Base-by-base conservation (phyloP, 2,329 filamentous ascomycete species). In the Pseudogymnoascus sp. region DNA sequence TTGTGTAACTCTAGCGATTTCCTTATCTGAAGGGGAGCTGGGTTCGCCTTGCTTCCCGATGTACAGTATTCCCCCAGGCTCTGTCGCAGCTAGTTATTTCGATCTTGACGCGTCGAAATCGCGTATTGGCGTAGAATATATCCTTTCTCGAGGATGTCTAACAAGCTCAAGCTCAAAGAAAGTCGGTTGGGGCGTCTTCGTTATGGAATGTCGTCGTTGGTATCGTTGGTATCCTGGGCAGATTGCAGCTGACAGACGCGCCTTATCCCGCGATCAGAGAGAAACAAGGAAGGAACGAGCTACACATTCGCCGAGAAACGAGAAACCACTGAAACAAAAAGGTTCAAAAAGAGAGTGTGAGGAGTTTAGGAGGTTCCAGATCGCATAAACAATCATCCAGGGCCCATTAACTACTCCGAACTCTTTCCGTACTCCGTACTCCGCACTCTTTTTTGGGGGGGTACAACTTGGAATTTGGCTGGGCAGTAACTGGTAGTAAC, bases 1-100 rank as follows among this genome's bases (percentile, higher is more conserved):
- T 29, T 48, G 42, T 48, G 42, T n/a, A 48, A 48, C 42, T 48
- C 42, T 48, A 48, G 42, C 37, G 37, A 40, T 40, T 48, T 48
- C 21, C 42, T 48, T 48, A 48, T 48, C 42, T 48, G 42, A 48
- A 29, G 15, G 37, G 42, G 42, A 48, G 42, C 42, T 48, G 42
- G 42, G 42, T 48, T 48, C 42, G 42, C 42, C 42, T 48, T 27
- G 42, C 21, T 27, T 27, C 42, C 42, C 25, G 10, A 21, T 48
- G n/a, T n/a, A n/a, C n/a, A n/a, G 42, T 45, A 45, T 48, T 48
- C 25, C 42, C 42, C 25, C 21, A 27, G 25, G 21, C 42, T 25
- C 12, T 3, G 42, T 48, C 42, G 42, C 42, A 48, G 42, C 21
- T n/a, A 13, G 42, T 48, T 13, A 8, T 48, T 48, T 29, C 42